Base-by-base conservation (phyloP, 441 rosid species). In the Breynia disticha region DNA sequence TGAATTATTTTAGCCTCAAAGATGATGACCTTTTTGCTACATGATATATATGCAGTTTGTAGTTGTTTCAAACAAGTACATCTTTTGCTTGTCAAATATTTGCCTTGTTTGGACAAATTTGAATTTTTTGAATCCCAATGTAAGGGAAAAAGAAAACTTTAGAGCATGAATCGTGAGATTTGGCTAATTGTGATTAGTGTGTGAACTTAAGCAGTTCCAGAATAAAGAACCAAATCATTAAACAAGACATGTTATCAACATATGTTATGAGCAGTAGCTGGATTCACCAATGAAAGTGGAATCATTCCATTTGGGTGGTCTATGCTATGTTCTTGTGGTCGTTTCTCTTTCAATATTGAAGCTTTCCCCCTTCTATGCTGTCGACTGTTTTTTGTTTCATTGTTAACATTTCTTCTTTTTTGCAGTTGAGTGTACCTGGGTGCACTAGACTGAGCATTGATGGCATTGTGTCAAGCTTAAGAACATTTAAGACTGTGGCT, bases 351-450 rank as follows among this genome's bases (percentile, higher is more conserved):
- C 35, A 28, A 28, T 28, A 28, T 28, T 28, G 35, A 28, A 28
- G 7, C 35, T 28, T 28, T 28, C 8, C 35, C 8, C 35, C 35
- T 28, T 28, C 5, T 4, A 28, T 15, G 22, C 21, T 62, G 15
- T 47, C 52, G 47, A 28, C 35, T 28, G 35, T 4, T 1, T 41
- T 41, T 0, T 41, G 13, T 41, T 41, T 0, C 32, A 17, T 1
- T 21, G 7, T 10, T 52, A 28, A 28, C 35, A 15, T 15, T n/a
- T 43, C 55, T 16, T 67, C 48, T 43, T 66, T 62, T 53, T 18
- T 71, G 71, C 79, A 93, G 99, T 68, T 93, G 61, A 75, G 86
- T 63, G 88, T 93, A 48, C 84, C 97, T 64, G 99, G 90, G 59
- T 93, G 97, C 66, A 75, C 90, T 60, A 81, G 82, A 68, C 79